A percentile compares a stretch with the other conserved stretches of the same genome.
phyloP scores from a whole-genome alignment of 805 yeast species.

The Priceomyces haplophilus region DNA sequence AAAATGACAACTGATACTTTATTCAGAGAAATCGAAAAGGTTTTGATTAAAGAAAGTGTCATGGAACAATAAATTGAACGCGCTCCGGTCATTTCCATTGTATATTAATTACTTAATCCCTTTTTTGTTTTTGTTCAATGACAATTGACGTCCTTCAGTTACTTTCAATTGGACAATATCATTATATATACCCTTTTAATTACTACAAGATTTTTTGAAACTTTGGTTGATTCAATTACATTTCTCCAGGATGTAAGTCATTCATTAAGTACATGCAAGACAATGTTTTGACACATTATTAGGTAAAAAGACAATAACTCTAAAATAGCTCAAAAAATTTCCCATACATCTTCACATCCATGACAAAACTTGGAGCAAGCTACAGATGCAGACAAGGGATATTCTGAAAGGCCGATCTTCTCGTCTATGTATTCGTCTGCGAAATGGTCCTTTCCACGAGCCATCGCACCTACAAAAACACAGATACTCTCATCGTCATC shows the following conservation, averaged over 20 bases:
- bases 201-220: not conserved
- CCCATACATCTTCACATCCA: conserved; percentile 99
- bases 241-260: not conserved
- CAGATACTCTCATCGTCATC: conserved; percentile 91
- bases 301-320: not conserved
- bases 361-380: conserved; percentile 98
- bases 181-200: not conserved
- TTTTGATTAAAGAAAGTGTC: conserved; percentile 63
- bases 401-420: conserved; percentile 91
- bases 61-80: conserved; percentile 27
- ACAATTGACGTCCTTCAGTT: not conserved
- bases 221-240: not conserved
- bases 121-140: not conserved
- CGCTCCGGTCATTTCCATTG: not conserved
- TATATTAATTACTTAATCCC: not conserved
- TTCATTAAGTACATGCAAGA: conserved; percentile 1
- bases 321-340: conserved; percentile 44
- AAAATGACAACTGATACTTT: conserved; percentile 57
- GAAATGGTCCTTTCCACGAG: conserved; percentile 94
- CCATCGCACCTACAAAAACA: conserved; percentile 99
- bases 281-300: not conserved
- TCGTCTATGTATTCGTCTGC: conserved; percentile 98
- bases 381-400: conserved; percentile 94
- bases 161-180: conserved; percentile 1
- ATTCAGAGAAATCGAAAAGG: conserved; percentile 61